These are phyloP conservation scores for Agaricus sinodeliciosus DNA, from an alignment of 768 basidiomycete genomes.

Conservation along the genomic window DNA sequence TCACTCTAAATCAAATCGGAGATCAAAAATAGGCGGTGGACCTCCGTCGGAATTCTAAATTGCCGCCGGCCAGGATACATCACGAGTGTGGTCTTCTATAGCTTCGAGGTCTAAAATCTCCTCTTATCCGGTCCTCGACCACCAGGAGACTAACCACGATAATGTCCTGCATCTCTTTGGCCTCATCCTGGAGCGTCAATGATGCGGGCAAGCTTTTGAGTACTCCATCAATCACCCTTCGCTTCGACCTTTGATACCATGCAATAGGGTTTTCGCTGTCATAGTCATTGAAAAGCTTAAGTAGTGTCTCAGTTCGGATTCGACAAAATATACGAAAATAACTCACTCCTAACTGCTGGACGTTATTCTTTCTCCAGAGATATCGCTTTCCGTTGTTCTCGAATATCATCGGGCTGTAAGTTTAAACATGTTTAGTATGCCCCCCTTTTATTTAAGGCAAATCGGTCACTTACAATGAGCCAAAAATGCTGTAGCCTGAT, in stretches of 20 bases:
- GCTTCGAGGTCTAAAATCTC: neutral
- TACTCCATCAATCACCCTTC: neutral
- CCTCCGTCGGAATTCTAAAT: neutral
- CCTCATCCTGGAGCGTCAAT: neutral
- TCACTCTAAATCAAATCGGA: slow-evolving; percentile 5
- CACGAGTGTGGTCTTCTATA: neutral
- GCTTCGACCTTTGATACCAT: slow-evolving; percentile 1
- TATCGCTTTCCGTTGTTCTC: slow-evolving; percentile 1
- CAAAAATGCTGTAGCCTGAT: neutral
- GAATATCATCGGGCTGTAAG: slow-evolving; percentile 2
- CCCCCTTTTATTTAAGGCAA: no score
- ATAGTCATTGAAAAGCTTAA: neutral
- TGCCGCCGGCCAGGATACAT: neutral
- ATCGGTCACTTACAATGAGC: neutral
- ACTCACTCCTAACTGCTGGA: neutral
- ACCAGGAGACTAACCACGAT: neutral
- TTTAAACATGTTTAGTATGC: neutral
- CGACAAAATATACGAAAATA: no score
- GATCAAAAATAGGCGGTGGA: slow-evolving; percentile 11
- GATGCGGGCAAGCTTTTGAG: neutral
- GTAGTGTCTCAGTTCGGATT: neutral
- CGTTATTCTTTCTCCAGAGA: neutral
- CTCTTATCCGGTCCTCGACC: neutral
- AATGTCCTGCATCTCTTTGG: neutral
- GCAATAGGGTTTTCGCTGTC: slow-evolving; percentile 1